phyloP scores from a whole-genome alignment of 2,329 filamentous ascomycete genomes.

The Bertia moriformis region DNA sequence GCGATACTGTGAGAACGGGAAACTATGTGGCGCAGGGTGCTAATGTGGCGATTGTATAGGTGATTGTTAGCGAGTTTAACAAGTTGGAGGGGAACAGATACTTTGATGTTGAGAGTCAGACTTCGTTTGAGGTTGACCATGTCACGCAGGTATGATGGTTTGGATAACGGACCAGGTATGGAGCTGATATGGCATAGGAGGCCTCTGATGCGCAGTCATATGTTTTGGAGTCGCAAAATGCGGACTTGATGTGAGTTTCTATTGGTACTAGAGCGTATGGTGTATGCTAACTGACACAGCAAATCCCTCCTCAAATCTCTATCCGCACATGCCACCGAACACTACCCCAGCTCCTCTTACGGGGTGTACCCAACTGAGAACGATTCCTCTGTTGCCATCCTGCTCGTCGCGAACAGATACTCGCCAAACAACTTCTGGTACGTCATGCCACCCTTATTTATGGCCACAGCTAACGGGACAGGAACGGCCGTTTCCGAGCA shows the following conservation, averaged over 20 bases:
- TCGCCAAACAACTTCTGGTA: conserved; percentile 56
- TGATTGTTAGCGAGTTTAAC: conserved; percentile 49
- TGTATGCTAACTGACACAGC: conserved; percentile 14
- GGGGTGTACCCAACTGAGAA: conserved; percentile 42
- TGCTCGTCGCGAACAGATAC: conserved; percentile 54
- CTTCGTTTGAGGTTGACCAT: conserved; percentile 50
- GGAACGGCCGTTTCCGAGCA: conserved; percentile 54
- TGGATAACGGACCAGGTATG: background rate
- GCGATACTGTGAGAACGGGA: background rate
- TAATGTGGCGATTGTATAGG: conserved; percentile 17
- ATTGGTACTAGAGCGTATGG: background rate
- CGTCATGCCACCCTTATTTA: background rate
- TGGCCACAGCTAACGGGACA: conserved; percentile 6
- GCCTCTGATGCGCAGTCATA: conserved; percentile 44
- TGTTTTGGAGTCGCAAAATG: conserved; percentile 38
- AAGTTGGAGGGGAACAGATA: conserved; percentile 42
- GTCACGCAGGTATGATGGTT: conserved; percentile 34
- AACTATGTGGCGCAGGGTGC: background rate
- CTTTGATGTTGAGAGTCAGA: conserved; percentile 46
- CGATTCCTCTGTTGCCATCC: conserved; percentile 37
- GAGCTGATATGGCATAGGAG: conserved; percentile 21
- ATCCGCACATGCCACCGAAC: conserved; percentile 39
- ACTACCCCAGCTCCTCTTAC: conserved; percentile 44
- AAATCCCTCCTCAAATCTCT: conserved; percentile 45
- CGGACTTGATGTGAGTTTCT: conserved; percentile 35